These are phyloP conservation scores for Annulohypoxylon stygium DNA, from an alignment of 495 filamentous ascomycete genomes.

Conservation along the genomic window DNA sequence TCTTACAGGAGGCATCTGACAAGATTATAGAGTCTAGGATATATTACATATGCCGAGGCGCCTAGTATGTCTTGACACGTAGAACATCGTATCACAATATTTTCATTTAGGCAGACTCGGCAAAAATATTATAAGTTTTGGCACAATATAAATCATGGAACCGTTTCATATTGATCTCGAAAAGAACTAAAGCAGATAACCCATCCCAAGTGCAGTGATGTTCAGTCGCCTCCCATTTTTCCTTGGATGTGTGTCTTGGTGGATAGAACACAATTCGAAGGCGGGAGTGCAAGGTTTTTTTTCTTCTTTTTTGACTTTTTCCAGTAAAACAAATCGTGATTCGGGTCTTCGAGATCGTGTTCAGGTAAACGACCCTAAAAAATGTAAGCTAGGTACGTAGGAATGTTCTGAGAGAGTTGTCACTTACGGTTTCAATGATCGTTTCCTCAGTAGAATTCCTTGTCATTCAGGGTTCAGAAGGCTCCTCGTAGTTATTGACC, in stretches of 20 bases:
- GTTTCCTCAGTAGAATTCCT: not conserved
- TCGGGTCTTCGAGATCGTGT: not conserved
- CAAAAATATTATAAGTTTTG: not conserved
- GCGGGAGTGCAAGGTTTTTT: not conserved
- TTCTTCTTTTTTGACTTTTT: not conserved
- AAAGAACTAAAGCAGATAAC: not conserved
- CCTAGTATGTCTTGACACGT: no score
- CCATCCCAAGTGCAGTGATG: not conserved
- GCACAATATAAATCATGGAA: not conserved
- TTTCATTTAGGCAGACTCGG: not conserved
- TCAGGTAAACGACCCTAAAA: not conserved
- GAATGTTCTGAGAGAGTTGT: not conserved
- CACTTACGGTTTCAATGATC: not conserved
- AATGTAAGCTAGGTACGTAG: not conserved
- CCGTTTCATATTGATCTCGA: slow-evolving; percentile 2
- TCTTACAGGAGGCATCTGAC: no score
- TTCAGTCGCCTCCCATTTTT: not conserved
- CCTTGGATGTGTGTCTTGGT: not conserved
- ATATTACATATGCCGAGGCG: no score
- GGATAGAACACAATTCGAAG: not conserved
- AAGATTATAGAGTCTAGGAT: no score
- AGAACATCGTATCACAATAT: no score
- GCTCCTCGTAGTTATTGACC: not conserved
- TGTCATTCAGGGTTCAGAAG: not conserved
- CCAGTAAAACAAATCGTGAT: not conserved